Percentiles rank a stretch among this genome's conserved stretches.
phyloP scores from a whole-genome alignment of 2,329 filamentous ascomycete genomes.

The Verticillium tricorpus region DNA sequence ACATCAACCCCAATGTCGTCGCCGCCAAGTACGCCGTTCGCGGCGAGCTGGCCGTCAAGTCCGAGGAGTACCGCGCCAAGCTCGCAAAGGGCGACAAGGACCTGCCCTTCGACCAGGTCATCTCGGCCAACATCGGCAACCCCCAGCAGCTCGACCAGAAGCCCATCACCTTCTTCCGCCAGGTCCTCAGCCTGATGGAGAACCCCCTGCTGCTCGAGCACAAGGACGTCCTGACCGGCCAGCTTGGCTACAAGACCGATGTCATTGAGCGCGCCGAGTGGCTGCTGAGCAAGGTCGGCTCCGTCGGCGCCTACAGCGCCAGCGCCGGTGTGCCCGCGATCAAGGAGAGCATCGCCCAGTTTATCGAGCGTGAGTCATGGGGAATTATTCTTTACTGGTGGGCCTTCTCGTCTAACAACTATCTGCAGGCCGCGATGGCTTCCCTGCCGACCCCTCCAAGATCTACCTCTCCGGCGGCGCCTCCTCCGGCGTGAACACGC shows the following conservation, averaged over 20 bases:
- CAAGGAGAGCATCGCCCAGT: constrained; percentile 83
- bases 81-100: constrained; percentile 54
- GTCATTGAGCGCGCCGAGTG: constrained; percentile 78
- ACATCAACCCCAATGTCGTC: constrained; percentile 88
- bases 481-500: constrained; percentile 89
- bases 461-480: constrained; percentile 92
- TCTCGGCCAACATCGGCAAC: constrained; percentile 98
- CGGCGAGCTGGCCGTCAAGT: constrained; percentile 89
- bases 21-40: constrained; percentile 94
- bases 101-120: constrained; percentile 84
- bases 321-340: constrained; percentile 85
- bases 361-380: constrained; percentile 70
- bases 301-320: constrained; percentile 93
- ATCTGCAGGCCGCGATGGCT: constrained; percentile 72
- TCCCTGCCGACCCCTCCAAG: constrained; percentile 71
- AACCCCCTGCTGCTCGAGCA: constrained; percentile 82
- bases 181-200: constrained; percentile 89
- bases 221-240: constrained; percentile 68
- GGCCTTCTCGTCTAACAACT: constrained; percentile 7
- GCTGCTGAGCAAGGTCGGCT: constrained; percentile 78
- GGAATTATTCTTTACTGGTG: neutral
- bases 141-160: constrained; percentile 98
- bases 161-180: constrained; percentile 97
- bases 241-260: constrained; percentile 84
- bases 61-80: constrained; percentile 80